Evolutionary conservation across 2,329 filamentous ascomycete genomes (phyloP), one percentile per base, ranked within the genome.

Genomic region (Canariomyces notabilis): DNA sequence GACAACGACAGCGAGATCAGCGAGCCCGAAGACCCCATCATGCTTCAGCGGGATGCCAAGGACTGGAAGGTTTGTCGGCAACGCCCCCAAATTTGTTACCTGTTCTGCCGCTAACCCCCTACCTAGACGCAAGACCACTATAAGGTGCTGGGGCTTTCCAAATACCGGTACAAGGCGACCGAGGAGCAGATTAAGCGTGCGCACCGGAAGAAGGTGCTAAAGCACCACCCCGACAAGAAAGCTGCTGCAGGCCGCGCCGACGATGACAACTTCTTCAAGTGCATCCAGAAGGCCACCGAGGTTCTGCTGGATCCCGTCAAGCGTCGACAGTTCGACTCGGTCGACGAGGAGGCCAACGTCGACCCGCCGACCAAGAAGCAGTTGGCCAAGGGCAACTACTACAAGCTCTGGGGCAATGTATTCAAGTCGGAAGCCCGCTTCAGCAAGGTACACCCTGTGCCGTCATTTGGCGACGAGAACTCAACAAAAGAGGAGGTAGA

Each of bases 241-340:
- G 93, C 94, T 14, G 93, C 93, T 21, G 80, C 84, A 38, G 93
- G 93, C 52, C 79, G 81, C 61, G 79, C 81, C 58, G 90, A 97
- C 62, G 91, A 96, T 70, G 93, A 98, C 69, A 88, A 87, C 68
- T 98, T 98, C 78, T 98, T 98, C 85, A 98, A 98, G 80, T 98
- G 94, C 71, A 98, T 98, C 68, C 94, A 98, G 68, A 96, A 96
- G 71, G 93, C 93, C 48, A 91, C 86, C 60, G 93, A 98, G 63
- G 79, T 97, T 42, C 85, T 98, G 15, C 80, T 89, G 45, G 93
- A 98, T 73, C 93, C 93, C 42, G 77, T 83, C 67, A 94, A 89
- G 74, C 87, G 93, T 52, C 84, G 90, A 49, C 93, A 98, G 72
- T 98, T 86, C 72, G 93, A 98, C 70, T 95, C 89, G 2, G 90